These are phyloP conservation scores for Mortierella sp. DNA, from an alignment of 371 early-diverging fungal species.

Conservation along the genomic window DNA sequence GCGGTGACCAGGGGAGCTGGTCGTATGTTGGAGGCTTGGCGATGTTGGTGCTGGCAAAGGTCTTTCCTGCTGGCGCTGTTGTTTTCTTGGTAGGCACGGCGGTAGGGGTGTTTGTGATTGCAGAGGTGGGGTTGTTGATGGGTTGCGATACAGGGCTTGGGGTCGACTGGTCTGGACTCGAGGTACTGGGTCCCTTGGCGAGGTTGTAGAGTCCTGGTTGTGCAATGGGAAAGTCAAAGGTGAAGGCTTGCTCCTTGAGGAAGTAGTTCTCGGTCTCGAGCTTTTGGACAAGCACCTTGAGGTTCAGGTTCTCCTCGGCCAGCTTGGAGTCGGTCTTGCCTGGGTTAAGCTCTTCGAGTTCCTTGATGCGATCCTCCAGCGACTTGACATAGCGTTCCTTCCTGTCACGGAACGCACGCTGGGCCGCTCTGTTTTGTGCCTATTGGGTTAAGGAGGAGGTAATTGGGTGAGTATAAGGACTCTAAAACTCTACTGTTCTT, in stretches of 20 bases:
- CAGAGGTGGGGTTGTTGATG: slow-evolving; percentile 1
- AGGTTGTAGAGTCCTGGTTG: slow-evolving; percentile 49
- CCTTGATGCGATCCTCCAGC: slow-evolving; percentile 75
- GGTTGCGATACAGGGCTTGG: slow-evolving; percentile 28
- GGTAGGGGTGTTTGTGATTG: neutral
- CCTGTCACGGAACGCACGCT: slow-evolving; percentile 82
- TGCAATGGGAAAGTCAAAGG: slow-evolving; percentile 63
- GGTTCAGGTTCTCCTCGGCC: slow-evolving; percentile 65
- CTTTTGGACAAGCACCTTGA: slow-evolving; percentile 62
- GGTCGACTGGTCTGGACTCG: slow-evolving; percentile 19
- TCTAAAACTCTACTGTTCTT: neutral
- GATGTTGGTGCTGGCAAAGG: slow-evolving; percentile 11
- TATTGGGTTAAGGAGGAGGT: slow-evolving; percentile 19
- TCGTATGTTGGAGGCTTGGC: slow-evolving; percentile 30
- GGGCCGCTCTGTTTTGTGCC: slow-evolving; percentile 82
- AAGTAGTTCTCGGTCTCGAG: slow-evolving; percentile 65
- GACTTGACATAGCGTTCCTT: slow-evolving; percentile 74
- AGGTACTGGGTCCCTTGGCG: slow-evolving; percentile 21
- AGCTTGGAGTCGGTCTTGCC: slow-evolving; percentile 59
- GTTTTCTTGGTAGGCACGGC: slow-evolving; percentile 1
- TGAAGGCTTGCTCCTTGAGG: slow-evolving; percentile 58
- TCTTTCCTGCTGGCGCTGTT: slow-evolving; percentile 9
- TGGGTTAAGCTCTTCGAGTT: slow-evolving; percentile 63
- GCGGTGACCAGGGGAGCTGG: slow-evolving; percentile 57
- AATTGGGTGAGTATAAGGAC: neutral